Percentiles rank a stretch among this genome's conserved stretches.
Conservation (phyloP, 2,329 filamentous ascomycete species). For the Epichloe gansuensis region DNA sequence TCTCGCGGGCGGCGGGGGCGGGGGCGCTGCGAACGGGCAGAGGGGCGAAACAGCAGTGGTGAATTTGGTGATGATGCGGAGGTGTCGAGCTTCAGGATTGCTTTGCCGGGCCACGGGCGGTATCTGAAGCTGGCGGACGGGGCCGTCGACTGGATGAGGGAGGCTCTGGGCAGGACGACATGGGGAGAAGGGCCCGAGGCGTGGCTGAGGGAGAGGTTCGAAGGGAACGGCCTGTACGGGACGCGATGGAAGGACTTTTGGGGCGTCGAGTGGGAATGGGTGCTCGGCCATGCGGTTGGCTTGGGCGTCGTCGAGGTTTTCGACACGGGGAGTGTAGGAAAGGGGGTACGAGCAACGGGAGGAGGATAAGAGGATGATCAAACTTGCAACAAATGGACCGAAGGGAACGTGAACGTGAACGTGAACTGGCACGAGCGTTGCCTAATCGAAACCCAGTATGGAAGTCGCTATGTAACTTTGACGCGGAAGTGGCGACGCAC, state of each 20-base stretch:
- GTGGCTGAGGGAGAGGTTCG: constrained; percentile 55
- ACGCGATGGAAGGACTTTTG: constrained; percentile 54
- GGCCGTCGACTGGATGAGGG: constrained; percentile 49
- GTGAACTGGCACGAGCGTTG: background rate
- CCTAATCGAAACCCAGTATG: too few species aligned
- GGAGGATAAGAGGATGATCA: too few species aligned
- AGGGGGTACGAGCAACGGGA: constrained; percentile 41
- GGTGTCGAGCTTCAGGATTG: constrained; percentile 35
- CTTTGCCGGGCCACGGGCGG: constrained; percentile 53
- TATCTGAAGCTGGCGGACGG: constrained; percentile 54
- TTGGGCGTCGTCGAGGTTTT: constrained; percentile 62
- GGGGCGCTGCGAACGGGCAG: constrained; percentile 14
- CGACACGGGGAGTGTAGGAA: constrained; percentile 61
- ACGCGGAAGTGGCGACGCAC: too few species aligned
- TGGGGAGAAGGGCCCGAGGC: constrained; percentile 52
- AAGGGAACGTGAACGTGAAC: background rate
- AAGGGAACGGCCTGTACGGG: constrained; percentile 42
- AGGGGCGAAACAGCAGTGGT: too few species aligned
- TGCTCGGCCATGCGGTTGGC: constrained; percentile 58
- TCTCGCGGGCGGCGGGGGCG: constrained; percentile 46
- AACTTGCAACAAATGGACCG: background rate
- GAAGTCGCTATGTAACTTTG: too few species aligned
- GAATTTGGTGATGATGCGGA: background rate
- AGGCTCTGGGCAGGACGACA: constrained; percentile 44
- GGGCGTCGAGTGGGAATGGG: constrained; percentile 59